phyloP scores from a whole-genome alignment of 1,139 yeast genomes.

The Ogataea hybrid region DNA sequence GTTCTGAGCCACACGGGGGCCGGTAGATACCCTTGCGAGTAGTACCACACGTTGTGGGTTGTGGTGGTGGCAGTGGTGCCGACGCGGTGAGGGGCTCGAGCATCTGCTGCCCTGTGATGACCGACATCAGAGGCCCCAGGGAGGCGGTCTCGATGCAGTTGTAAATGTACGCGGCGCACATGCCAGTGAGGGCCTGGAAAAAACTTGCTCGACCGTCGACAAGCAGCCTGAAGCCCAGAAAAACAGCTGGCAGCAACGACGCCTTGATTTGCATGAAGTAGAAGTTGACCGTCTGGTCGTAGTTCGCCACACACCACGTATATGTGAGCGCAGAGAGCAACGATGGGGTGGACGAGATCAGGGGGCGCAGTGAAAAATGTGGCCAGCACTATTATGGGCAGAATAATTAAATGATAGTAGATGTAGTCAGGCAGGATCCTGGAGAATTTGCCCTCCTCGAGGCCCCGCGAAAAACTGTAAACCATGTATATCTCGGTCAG shows the following conservation, averaged over 20 bases:
- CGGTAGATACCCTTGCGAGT: slow-evolving; percentile 35
- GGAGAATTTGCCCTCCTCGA: slow-evolving; percentile 55
- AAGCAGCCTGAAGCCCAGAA: slow-evolving; percentile 46
- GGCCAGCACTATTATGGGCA: slow-evolving; percentile 41
- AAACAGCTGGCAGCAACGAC: slow-evolving; percentile 55
- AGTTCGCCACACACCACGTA: slow-evolving; percentile 57
- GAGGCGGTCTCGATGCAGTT: slow-evolving; percentile 59
- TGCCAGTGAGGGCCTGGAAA: slow-evolving; percentile 46
- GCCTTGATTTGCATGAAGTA: slow-evolving; percentile 57
- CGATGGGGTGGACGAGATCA: slow-evolving; percentile 31
- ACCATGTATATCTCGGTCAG: slow-evolving; percentile 55
- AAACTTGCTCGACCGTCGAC: slow-evolving; percentile 41
- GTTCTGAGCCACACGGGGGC: slow-evolving; percentile 36
- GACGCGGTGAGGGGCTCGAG: slow-evolving; percentile 30
- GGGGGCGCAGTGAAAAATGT: slow-evolving; percentile 33
- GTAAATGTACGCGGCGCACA: slow-evolving; percentile 54
- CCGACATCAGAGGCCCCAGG: slow-evolving; percentile 43
- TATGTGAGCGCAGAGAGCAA: slow-evolving; percentile 55
- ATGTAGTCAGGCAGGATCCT: slow-evolving; percentile 55
- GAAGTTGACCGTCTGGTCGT: slow-evolving; percentile 49
- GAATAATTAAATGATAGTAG: slow-evolving; percentile 50
- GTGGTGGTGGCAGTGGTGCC: slow-evolving; percentile 35
- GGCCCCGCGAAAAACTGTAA: slow-evolving; percentile 54
- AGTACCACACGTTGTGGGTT: slow-evolving; percentile 28
- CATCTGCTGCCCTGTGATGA: slow-evolving; percentile 27